These are phyloP conservation scores for Vanilla planifolia DNA, from an alignment of 106 monocot species.

Conservation along the genomic window DNA sequence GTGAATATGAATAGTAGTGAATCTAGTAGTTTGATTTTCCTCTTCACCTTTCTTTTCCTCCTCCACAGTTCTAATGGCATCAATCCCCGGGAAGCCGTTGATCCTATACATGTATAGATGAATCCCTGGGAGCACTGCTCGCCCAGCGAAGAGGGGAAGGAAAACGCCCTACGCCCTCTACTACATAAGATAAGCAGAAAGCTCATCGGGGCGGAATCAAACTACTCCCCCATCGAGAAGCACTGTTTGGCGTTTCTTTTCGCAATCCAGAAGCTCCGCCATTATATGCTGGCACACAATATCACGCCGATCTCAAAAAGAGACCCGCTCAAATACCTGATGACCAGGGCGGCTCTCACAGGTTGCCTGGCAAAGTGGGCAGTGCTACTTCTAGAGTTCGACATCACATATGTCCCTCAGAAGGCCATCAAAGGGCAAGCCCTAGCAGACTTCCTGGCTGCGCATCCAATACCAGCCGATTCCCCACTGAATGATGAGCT, in stretches of 20 bases:
- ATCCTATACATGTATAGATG: not conserved
- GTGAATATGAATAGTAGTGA: too few species aligned
- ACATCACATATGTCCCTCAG: not conserved
- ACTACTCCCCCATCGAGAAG: not conserved
- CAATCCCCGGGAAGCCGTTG: not conserved
- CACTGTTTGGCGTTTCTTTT: not conserved
- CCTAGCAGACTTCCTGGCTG: not conserved
- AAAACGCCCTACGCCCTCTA: not conserved
- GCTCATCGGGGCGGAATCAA: not conserved
- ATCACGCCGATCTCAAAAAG: not conserved
- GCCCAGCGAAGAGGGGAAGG: not conserved
- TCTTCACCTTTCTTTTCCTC: too few species aligned
- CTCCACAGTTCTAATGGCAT: not conserved
- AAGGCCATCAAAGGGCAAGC: not conserved
- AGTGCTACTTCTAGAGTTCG: not conserved
- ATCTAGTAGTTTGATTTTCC: too few species aligned
- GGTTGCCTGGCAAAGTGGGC: not conserved
- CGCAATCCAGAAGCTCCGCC: not conserved
- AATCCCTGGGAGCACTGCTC: not conserved
- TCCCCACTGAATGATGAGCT: too few species aligned
- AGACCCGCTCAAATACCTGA: not conserved
- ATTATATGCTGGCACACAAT: not conserved
- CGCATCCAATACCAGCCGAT: too few species aligned
- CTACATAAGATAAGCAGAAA: not conserved
- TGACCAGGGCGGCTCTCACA: not conserved